phyloP scores from a whole-genome alignment of 306 rosid species.

The Phaseolus lunatus region DNA sequence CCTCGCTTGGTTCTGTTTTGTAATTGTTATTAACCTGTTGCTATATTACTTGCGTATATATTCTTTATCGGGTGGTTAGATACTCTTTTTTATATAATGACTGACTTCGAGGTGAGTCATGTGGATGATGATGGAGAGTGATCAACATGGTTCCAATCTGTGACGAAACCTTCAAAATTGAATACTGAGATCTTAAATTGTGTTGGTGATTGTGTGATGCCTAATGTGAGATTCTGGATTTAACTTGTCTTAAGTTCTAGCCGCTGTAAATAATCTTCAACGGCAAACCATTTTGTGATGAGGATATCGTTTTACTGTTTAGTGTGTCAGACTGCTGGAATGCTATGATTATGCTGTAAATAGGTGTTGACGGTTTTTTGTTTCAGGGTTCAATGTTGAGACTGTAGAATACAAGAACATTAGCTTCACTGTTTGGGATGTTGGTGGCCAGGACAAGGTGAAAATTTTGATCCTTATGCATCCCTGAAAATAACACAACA shows the following conservation, averaged over 20 bases:
- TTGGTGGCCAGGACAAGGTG: constrained; percentile 99
- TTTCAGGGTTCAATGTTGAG: constrained; percentile 96
- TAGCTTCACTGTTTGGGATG: constrained; percentile 99
- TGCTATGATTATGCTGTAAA: constrained; percentile 1
- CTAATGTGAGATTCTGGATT: constrained; percentile 24
- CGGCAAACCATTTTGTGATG: constrained; percentile 10
- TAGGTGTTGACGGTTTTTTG: neutral
- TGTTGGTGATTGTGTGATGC: neutral
- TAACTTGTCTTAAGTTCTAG: neutral
- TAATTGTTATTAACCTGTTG: neutral
- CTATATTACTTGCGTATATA: neutral
- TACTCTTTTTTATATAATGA: neutral
- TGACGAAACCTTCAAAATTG: constrained; percentile 8
- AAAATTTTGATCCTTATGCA: constrained; percentile 35
- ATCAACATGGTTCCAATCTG: neutral
- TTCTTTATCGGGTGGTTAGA: neutral
- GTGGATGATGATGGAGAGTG: constrained; percentile 1
- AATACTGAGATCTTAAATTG: constrained; percentile 1
- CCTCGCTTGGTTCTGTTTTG: neutral
- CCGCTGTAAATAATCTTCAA: neutral
- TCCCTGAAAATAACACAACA: neutral
- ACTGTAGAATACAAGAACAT: constrained; percentile 99
- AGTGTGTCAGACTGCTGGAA: constrained; percentile 13
- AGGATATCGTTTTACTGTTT: neutral
- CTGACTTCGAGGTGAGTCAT: neutral